These are phyloP conservation scores for Scleromitrula shiraiana DNA, from an alignment of 2,329 filamentous ascomycete genomes.

Conservation along the genomic window DNA sequence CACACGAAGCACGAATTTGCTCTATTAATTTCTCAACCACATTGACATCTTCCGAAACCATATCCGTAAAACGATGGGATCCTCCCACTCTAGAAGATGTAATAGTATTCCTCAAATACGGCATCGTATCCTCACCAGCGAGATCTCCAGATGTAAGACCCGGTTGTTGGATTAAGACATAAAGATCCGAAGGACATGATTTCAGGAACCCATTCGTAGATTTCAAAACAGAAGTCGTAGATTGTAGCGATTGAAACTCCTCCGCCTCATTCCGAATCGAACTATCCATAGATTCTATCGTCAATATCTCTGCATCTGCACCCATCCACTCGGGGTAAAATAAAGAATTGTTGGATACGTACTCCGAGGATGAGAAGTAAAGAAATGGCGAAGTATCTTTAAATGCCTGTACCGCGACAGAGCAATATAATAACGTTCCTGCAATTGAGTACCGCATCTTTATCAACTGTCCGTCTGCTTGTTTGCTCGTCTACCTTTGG, in stretches of 20 bases:
- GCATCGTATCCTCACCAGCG: conserved; percentile 39
- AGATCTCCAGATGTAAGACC: conserved; percentile 67
- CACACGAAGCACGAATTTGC: conserved; percentile 42
- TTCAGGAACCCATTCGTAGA: conserved; percentile 41
- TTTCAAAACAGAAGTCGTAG: conserved; percentile 15
- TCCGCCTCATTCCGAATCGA: too few species aligned
- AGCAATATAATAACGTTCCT: conserved; percentile 42
- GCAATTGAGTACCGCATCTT: conserved; percentile 49
- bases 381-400: conserved; percentile 84
- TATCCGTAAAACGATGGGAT: conserved; percentile 42
- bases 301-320: too few species aligned
- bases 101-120: conserved; percentile 36
- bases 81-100: conserved; percentile 14
- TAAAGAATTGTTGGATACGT: conserved; percentile 15
- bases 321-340: too few species aligned
- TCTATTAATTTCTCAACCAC: conserved; percentile 34
- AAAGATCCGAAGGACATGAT: conserved; percentile 64
- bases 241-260: too few species aligned
- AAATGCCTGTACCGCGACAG: conserved; percentile 61
- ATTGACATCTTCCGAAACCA: conserved; percentile 38
- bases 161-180: conserved; percentile 71
- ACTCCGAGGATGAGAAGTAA: conserved; percentile 60
- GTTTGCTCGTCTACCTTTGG: conserved; percentile 11
- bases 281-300: too few species aligned
- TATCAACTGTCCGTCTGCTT: too few species aligned